phyloP scores from a whole-genome alignment of 163 green algal genomes.

The Chlamydomonas reinhardtii region DNA sequence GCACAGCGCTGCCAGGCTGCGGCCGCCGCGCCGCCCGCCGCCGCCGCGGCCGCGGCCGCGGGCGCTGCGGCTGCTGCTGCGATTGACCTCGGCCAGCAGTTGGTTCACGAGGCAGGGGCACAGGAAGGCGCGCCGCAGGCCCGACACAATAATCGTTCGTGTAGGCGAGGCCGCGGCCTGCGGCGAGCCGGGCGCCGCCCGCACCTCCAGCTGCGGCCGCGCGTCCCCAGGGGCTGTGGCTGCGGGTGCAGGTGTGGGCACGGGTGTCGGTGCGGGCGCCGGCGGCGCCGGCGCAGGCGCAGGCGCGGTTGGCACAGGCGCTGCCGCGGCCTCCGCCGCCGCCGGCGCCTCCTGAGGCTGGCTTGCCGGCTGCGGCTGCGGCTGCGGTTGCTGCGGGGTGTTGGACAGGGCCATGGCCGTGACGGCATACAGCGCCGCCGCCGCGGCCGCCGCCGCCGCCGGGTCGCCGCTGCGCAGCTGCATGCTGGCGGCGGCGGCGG shows the following conservation, averaged over 20 bases:
- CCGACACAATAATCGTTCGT: not conserved
- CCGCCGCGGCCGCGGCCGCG: not conserved
- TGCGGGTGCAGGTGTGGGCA: not conserved
- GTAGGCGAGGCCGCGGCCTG: not conserved
- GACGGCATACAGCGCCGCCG: no score
- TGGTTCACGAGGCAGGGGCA: slow-evolving; percentile 30
- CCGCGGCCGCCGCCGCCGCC: no score
- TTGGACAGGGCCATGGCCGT: no score
- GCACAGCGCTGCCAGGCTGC: not conserved
- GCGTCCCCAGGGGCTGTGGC: no score
- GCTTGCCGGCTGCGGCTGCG: no score
- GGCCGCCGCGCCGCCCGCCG: not conserved
- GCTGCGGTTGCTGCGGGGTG: no score
- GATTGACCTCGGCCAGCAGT: not conserved
- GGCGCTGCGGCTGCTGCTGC: not conserved
- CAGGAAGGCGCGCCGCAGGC: slow-evolving; percentile 14
- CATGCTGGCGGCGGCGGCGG: no score
- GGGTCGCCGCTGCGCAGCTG: no score
- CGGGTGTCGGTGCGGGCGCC: not conserved
- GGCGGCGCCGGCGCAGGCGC: not conserved
- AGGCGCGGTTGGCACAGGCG: no score
- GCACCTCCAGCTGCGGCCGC: not conserved
- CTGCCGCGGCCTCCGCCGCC: no score
- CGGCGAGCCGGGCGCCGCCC: not conserved
- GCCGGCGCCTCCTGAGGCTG: no score